Percentiles rank a stretch among this genome's conserved stretches.
phyloP scores from a whole-genome alignment of 2,329 filamentous ascomycete species.

The Mycosphaerelloides madeirae region DNA sequence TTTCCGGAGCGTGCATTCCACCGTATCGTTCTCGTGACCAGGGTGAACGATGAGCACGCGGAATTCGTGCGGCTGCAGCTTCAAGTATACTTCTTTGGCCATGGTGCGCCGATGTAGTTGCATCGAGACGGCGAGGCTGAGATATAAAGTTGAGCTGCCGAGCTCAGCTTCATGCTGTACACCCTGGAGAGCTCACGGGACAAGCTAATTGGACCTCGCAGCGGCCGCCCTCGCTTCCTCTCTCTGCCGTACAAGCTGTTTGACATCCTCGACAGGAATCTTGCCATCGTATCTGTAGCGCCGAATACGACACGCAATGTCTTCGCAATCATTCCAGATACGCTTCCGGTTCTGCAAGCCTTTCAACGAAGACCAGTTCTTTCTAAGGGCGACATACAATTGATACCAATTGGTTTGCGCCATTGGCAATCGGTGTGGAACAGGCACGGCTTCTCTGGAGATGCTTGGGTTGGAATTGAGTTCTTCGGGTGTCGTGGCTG shows the following conservation, averaged over 20 bases:
- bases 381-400: slow-evolving; percentile 4
- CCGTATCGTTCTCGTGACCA: too few relatives aligned
- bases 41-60: too few relatives aligned
- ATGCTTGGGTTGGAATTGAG: background rate
- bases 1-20: too few relatives aligned
- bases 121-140: too few relatives aligned
- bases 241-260: background rate
- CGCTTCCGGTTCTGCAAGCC: slow-evolving; percentile 8
- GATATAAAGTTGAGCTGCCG: too few relatives aligned
- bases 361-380: background rate
- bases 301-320: slow-evolving; percentile 6
- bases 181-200: too few relatives aligned
- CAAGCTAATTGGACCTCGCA: too few relatives aligned
- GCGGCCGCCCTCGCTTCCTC: background rate
- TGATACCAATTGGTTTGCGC: slow-evolving; percentile 9
- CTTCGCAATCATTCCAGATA: slow-evolving; percentile 13
- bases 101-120: too few relatives aligned
- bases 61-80: too few relatives aligned
- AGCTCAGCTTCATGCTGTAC: too few relatives aligned
- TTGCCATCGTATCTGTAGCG: slow-evolving; percentile 1
- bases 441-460: background rate
- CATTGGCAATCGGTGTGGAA: slow-evolving; percentile 5
- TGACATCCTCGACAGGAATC: slow-evolving; percentile 2
- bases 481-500: background rate
- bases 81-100: too few relatives aligned